Percentiles rank a stretch among this genome's conserved stretches.
phyloP scores from a whole-genome alignment of 177 flowering plant species.

The Telopea speciosissima region DNA sequence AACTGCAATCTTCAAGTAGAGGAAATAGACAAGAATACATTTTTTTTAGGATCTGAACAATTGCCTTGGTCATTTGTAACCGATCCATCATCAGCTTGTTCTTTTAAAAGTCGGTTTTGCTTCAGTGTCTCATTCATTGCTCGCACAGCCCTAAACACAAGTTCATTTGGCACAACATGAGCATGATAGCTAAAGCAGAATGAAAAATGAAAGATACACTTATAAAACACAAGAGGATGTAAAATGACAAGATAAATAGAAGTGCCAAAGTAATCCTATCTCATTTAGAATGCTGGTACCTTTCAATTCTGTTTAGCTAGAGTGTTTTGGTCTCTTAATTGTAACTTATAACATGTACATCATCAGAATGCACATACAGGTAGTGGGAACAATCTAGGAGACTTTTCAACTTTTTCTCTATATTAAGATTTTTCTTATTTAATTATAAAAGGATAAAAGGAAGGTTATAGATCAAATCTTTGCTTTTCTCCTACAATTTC shows the following conservation, averaged over 20 bases:
- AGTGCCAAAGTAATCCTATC: neutral
- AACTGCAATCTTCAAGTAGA: neutral
- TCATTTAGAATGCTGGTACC: too few relatives aligned
- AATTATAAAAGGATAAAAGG: too few relatives aligned
- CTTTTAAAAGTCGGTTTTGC: slow-evolving; percentile 69
- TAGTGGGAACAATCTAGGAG: too few relatives aligned
- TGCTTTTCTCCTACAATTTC: too few relatives aligned
- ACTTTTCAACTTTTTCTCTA: too few relatives aligned
- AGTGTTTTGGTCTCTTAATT: too few relatives aligned
- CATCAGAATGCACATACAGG: too few relatives aligned
- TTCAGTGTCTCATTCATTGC: slow-evolving; percentile 93
- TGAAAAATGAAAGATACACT: neutral
- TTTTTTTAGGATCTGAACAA: slow-evolving; percentile 33
- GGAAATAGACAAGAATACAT: slow-evolving; percentile 36
- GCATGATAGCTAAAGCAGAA: neutral
- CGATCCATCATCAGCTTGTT: slow-evolving; percentile 44
- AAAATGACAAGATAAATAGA: neutral
- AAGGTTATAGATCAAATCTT: too few relatives aligned
- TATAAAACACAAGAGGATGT: neutral
- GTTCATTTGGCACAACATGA: slow-evolving; percentile 4
- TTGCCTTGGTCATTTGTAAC: slow-evolving; percentile 28
- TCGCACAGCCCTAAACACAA: slow-evolving; percentile 75
- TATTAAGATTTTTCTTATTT: too few relatives aligned
- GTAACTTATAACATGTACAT: too few relatives aligned
- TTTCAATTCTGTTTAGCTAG: too few relatives aligned